Conservation (phyloP, 2,329 filamentous ascomycete species). For the Colletotrichum cuscutae region DNA sequence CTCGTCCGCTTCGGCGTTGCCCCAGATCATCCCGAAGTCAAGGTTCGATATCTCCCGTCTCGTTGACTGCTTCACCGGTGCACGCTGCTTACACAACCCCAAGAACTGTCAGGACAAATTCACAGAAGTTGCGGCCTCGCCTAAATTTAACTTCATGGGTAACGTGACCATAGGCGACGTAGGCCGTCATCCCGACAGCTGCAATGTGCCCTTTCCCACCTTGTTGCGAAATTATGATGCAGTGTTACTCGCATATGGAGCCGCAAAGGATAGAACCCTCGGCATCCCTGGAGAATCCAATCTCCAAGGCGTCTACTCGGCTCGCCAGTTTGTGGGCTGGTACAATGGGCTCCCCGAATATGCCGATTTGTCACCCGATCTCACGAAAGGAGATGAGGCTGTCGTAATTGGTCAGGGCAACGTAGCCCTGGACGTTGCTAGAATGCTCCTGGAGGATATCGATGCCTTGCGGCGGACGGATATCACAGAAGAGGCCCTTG, state of each 20-base stretch:
- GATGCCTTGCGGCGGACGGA: constrained; percentile 83
- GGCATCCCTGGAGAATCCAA: constrained; percentile 81
- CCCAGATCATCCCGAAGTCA: constrained; percentile 98
- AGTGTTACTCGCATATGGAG: constrained; percentile 92
- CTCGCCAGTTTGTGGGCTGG: constrained; percentile 95
- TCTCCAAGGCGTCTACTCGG: constrained; percentile 82
- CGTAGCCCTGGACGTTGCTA: constrained; percentile 91
- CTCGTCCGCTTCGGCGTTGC: constrained; percentile 94
- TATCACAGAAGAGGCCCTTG: constrained; percentile 86
- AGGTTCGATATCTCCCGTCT: constrained; percentile 65
- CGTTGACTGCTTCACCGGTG: neutral
- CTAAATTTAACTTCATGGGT: constrained; percentile 89
- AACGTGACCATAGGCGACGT: constrained; percentile 82
- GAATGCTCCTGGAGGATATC: constrained; percentile 83
- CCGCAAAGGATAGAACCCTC: constrained; percentile 82
- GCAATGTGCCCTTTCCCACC: constrained; percentile 70
- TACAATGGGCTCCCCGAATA: constrained; percentile 95
- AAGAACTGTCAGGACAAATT: constrained; percentile 97
- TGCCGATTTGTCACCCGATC: constrained; percentile 75
- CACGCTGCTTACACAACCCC: constrained; percentile 12
- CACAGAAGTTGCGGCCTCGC: constrained; percentile 83
- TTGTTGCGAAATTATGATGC: constrained; percentile 90
- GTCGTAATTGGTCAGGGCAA: constrained; percentile 95
- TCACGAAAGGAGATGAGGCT: constrained; percentile 81
- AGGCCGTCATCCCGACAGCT: constrained; percentile 52